These are phyloP conservation scores for Russula griseocarnosa DNA, from an alignment of 768 basidiomycete species.

Conservation along the genomic window DNA sequence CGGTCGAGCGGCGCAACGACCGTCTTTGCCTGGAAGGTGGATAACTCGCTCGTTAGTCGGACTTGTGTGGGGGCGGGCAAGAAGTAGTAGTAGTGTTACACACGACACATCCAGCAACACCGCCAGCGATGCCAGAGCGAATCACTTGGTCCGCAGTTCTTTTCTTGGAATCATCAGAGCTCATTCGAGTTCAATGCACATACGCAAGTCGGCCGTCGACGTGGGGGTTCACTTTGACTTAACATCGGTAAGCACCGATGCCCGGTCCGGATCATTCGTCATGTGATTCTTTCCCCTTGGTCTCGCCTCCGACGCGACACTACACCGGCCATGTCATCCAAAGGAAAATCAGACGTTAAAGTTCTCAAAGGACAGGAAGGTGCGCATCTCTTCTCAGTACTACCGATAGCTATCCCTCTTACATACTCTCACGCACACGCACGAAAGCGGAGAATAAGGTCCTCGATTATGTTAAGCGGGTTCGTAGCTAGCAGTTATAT, in stretches of 20 bases:
- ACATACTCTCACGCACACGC: conserved; percentile 24
- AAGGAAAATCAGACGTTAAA: conserved; percentile 25
- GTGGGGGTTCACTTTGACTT: neutral
- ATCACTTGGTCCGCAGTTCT: conserved; percentile 42
- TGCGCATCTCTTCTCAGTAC: neutral
- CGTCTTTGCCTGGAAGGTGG: conserved; percentile 71
- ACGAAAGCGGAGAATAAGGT: conserved; percentile 36
- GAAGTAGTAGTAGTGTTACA: conserved; percentile 36
- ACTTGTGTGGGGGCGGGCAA: conserved; percentile 8
- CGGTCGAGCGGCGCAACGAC: conserved; percentile 93
- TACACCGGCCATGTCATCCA: conserved; percentile 19
- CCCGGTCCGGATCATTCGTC: neutral
- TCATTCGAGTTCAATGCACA: conserved; percentile 44
- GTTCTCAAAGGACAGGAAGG: conserved; percentile 28
- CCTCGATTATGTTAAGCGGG: conserved; percentile 27
- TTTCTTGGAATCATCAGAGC: conserved; percentile 46
- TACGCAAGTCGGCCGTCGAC: conserved; percentile 15
- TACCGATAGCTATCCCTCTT: neutral
- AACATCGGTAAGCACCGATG: too few relatives aligned
- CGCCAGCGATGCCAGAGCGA: conserved; percentile 87
- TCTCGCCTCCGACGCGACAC: neutral
- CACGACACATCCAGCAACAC: conserved; percentile 90
- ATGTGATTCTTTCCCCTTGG: conserved; percentile 1
- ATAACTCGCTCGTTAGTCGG: conserved; percentile 15
- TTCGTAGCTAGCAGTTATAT: conserved; percentile 36